Base-by-base conservation (phyloP, 306 rosid genomes). In the Gillenia trifoliata region DNA sequence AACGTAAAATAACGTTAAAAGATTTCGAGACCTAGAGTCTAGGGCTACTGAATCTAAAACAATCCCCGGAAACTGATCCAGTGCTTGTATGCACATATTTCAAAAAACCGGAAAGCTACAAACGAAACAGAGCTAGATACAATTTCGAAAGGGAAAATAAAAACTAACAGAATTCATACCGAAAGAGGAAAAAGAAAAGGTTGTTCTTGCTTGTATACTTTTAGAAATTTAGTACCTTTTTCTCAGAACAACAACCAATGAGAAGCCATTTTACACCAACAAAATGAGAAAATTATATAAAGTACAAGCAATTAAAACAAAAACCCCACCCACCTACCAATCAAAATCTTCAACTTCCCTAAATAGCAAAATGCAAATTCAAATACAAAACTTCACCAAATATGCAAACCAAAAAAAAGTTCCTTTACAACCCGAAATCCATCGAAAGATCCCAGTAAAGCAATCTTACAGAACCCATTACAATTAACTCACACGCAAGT, bases 381-480 rank as follows among this genome's bases (percentile, higher is more conserved):
- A 68, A n/a, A 25, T 71, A 34, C 73, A 8, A 54, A 29, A 54
- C 38, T 40, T 22, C 19, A 73, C 52, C 73, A 31, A 80, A 70
- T 74, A 75, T 47, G 33, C 43, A n/a, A 63, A n/a, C n/a, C n/a
- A n/a, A n/a, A n/a, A n/a, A 31, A 52, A n/a, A 33, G 23, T 52
- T 64, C 8, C 36, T 40, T 30, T 25, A 17, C 25, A 45, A 23
- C 23, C 66, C 69, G 49, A 6, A 72, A 77, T 55, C 67, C 79
- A 59, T 49, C 54, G 30, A 54, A 54, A 61, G 28, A 47, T 56
- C 66, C 72, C 54, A 43, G 30, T 19, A 20, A 41, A 72, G 52
- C 52, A 45, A 64, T 43, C 25, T 3, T 38, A 28, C 43, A 56
- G 8, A 30, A 36, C 40, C 61, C 15, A 45, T 57, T 15, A 12